A percentile compares a stretch with the other conserved stretches of the same genome.
Evolutionary conservation across 2,329 filamentous ascomycete genomes (phyloP).

Genomic region (Didymella arachidicola): DNA sequence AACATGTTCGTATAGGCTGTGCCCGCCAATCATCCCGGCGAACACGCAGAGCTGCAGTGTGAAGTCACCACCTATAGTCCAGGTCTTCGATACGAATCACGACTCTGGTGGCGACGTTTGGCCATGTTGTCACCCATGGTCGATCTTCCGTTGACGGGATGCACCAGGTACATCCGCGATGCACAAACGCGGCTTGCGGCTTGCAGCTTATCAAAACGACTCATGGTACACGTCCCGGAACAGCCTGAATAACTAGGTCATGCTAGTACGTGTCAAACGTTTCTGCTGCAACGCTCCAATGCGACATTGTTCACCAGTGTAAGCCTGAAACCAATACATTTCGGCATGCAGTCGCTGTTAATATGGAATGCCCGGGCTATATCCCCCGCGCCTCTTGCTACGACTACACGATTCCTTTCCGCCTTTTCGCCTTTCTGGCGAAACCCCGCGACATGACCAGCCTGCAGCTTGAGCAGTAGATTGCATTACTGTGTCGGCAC

Average conservation of each 20-base stretch:
- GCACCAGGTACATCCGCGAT: slow-evolving; percentile 9
- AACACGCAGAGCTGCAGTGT: slow-evolving; percentile 9
- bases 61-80: slow-evolving; percentile 2
- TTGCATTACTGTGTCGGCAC: not conserved
- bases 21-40: slow-evolving; percentile 12
- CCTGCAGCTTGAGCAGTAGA: not conserved
- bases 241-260: slow-evolving; percentile 10
- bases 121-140: not conserved
- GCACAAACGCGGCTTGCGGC: slow-evolving; percentile 18
- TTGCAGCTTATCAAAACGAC: slow-evolving; percentile 18
- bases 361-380: slow-evolving; percentile 11
- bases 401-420: not conserved
- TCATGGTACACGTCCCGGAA: slow-evolving; percentile 4
- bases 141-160: slow-evolving; percentile 11
- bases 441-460: not conserved
- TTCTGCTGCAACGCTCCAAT: slow-evolving; percentile 27
- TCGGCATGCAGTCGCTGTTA: not conserved
- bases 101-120: not conserved
- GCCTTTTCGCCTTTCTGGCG: not conserved
- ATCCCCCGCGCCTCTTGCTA: not conserved
- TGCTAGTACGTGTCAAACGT: not conserved
- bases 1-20: slow-evolving; percentile 14
- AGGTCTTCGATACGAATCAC: not conserved
- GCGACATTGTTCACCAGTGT: slow-evolving; percentile 16
- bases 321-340: slow-evolving; percentile 7